Conservation (phyloP, 192 early-diverging fungal genomes). For the Linnemannia exigua region DNA sequence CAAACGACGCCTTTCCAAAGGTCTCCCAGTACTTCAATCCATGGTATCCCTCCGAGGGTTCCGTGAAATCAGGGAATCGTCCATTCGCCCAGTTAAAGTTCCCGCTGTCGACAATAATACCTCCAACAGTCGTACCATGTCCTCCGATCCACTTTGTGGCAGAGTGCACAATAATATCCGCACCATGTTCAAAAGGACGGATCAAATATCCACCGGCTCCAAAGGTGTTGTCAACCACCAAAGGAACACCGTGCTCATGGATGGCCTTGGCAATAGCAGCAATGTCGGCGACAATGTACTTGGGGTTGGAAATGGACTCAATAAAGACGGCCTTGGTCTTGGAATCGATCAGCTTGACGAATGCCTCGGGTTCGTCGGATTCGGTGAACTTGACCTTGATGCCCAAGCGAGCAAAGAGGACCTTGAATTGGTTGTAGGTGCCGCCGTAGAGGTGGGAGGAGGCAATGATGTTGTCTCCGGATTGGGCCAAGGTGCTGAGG, state of each 20-base stretch:
- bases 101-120: conserved; percentile 89
- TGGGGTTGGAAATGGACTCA: conserved; percentile 94
- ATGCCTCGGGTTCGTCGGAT: conserved; percentile 82
- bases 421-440: conserved; percentile 91
- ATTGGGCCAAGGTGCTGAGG: conserved; percentile 80
- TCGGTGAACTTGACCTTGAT: conserved; percentile 85
- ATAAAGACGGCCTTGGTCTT: conserved; percentile 94
- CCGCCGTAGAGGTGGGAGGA: conserved; percentile 83
- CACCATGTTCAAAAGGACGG: conserved; percentile 92
- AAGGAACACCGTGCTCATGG: conserved; percentile 86
- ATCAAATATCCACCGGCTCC: conserved; percentile 89
- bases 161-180: conserved; percentile 95
- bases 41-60: conserved; percentile 88
- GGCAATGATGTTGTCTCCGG: conserved; percentile 93
- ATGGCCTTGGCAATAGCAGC: conserved; percentile 84
- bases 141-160: conserved; percentile 96
- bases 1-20: conserved; percentile 86
- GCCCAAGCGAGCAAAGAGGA: conserved; percentile 85
- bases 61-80: conserved; percentile 89
- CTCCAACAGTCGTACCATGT: conserved; percentile 95
- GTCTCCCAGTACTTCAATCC: conserved; percentile 89
- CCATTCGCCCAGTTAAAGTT: conserved; percentile 93
- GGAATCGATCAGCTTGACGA: conserved; percentile 84
- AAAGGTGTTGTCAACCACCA: conserved; percentile 98
- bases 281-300: conserved; percentile 92